A percentile compares a stretch with the other conserved stretches of the same genome.
Conservation (phyloP, 2,329 filamentous ascomycete species). For the Diaporthe capsici region DNA sequence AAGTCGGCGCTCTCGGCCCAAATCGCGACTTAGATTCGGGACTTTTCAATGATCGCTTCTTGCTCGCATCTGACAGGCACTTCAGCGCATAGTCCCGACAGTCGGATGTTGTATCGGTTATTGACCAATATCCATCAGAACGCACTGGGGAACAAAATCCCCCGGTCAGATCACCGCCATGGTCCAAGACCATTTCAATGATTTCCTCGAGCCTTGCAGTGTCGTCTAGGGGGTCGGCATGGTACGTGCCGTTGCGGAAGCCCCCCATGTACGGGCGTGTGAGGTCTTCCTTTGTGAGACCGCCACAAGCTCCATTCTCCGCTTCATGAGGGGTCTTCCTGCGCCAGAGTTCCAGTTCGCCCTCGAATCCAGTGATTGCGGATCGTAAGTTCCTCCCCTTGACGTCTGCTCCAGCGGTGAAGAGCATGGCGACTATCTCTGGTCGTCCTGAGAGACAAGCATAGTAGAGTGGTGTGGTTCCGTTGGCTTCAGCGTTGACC, state of each 20-base stretch:
- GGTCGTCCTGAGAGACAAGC: neutral
- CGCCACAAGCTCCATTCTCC: neutral
- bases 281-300: neutral
- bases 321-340: neutral
- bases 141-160: neutral
- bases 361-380: neutral
- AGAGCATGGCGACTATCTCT: neutral
- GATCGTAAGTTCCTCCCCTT: neutral
- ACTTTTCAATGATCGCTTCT: neutral
- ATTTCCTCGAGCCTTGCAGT: neutral
- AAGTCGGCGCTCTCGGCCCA: neutral
- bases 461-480: neutral
- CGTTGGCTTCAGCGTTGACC: neutral
- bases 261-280: neutral
- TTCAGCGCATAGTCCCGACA: neutral
- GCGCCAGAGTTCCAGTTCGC: neutral
- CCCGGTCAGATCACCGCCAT: neutral
- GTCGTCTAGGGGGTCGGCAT: neutral
- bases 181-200: neutral
- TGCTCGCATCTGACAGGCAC: neutral
- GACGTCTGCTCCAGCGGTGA: neutral
- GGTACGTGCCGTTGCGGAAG: neutral
- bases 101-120: conserved; percentile 1
- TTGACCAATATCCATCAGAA: neutral
- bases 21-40: neutral